Evolutionary conservation across 2,329 filamentous ascomycete species (phyloP), one percentile per base, ranked within the genome.

Genomic region (Apiospora sp.): DNA sequence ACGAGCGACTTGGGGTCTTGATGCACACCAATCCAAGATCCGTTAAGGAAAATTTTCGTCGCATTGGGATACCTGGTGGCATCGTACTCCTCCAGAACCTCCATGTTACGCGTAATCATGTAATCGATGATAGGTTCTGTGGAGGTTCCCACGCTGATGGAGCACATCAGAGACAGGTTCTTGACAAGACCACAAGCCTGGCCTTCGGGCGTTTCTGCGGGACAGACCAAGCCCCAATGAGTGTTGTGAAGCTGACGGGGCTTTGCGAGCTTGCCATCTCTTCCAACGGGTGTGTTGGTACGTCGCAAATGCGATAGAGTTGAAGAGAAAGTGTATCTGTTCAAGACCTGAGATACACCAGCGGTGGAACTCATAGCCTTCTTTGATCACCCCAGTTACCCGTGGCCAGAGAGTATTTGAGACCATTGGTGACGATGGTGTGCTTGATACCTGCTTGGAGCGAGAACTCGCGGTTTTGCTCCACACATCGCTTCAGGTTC

Each of bases 341-440:
- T 99, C 79, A 99, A 85, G 84, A 99, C 97, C 84, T 99, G 96
- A 68, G 96, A 98, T 67, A 99, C 96, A 88, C 96, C 97, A 67
- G 96, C 96, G 75, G 97, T 98, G 1, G 95, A 94, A 77, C 93
- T 96, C 78, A 94, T 93, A 27, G 96, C 95, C 87, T 98, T 99
- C 89, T 98, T 86, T 99, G 96, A 77, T 99, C 96, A 80, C 96
- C 97, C 97, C 96, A 99, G 84, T 99, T 99, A 76, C 96, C 96
- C 19, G 96, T 99, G 37, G 96, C 96, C 74, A 99, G 87, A 70
- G 96, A 98, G 84, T 99, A 99, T 81, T 98, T 98, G 76, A 99
- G 85, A 69, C 96, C 96, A 80, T 96, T 97, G 27, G 95, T 97
- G 76, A 99, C 88, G 27, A 96, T 98, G 75, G 92, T 93, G 30